Evolutionary conservation across 2,329 filamentous ascomycete genomes (phyloP).

Genomic region (Sporothrix humicola): DNA sequence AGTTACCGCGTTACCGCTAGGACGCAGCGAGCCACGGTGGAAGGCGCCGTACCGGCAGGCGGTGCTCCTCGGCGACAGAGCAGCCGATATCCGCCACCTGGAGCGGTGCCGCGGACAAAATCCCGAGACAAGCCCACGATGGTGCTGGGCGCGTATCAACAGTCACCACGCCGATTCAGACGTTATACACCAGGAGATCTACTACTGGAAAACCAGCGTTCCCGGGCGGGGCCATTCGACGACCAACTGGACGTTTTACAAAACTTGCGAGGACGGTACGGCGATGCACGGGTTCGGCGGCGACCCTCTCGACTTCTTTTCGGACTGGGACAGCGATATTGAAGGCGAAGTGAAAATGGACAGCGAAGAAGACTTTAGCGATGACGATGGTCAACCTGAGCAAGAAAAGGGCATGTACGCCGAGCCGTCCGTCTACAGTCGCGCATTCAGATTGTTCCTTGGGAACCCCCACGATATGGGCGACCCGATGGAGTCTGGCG

Average conservation of each 20-base stretch:
- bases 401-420: background rate
- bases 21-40: background rate
- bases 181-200: background rate
- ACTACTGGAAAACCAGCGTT: background rate
- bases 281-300: background rate
- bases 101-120: background rate
- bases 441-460: slow-evolving; percentile 1
- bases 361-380: background rate
- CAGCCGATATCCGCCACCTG: background rate
- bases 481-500: slow-evolving; percentile 6
- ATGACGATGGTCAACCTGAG: background rate
- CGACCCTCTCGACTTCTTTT: slow-evolving; percentile 24
- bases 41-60: background rate
- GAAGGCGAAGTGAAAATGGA: background rate
- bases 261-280: background rate
- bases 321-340: slow-evolving; percentile 27
- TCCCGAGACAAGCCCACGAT: background rate
- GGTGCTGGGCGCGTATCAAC: background rate
- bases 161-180: background rate
- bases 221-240: background rate
- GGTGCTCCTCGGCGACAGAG: background rate
- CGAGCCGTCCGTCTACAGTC: slow-evolving; percentile 11
- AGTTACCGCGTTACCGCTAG: background rate
- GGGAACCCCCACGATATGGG: background rate
- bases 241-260: slow-evolving; percentile 10